Evolutionary conservation across 2,329 filamentous ascomycete species (phyloP).

Genomic region (Trichophyton mentagrophytes): DNA sequence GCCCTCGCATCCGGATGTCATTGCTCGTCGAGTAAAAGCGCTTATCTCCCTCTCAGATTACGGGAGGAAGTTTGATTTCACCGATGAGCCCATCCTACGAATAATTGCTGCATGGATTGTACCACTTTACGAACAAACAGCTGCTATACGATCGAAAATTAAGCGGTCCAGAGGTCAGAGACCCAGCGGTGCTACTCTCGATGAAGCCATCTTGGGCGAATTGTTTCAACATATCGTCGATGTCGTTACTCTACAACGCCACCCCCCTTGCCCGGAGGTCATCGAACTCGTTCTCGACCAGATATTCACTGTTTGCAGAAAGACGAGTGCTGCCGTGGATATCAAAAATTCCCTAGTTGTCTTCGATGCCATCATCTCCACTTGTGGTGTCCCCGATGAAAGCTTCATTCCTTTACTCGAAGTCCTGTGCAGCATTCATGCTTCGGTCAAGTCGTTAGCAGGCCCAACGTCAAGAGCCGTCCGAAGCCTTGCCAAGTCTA

Average conservation of each 20-base stretch:
- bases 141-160: conserved; percentile 25
- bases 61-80: conserved; percentile 32
- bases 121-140: conserved; percentile 28
- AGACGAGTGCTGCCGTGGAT: conserved; percentile 29
- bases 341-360: conserved; percentile 32
- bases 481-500: conserved; percentile 30
- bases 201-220: conserved; percentile 27
- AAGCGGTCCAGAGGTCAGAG: conserved; percentile 26
- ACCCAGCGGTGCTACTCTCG: conserved; percentile 21
- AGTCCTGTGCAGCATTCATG: conserved; percentile 34
- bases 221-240: conserved; percentile 32
- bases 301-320: conserved; percentile 29
- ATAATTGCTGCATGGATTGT: conserved; percentile 29
- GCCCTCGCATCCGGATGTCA: conserved; percentile 25
- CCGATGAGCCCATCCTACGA: conserved; percentile 26
- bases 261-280: conserved; percentile 24
- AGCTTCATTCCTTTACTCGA: conserved; percentile 29
- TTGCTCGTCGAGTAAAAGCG: conserved; percentile 28
- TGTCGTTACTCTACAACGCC: conserved; percentile 31
- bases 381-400: conserved; percentile 27
- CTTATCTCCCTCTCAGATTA: conserved; percentile 32
- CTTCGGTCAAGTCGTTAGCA: conserved; percentile 31
- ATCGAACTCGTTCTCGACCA: conserved; percentile 26
- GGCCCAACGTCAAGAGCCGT: conserved; percentile 32
- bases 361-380: conserved; percentile 32